phyloP scores from a whole-genome alignment of 371 early-diverging fungal species.

The Rhizopus stolonifer region DNA sequence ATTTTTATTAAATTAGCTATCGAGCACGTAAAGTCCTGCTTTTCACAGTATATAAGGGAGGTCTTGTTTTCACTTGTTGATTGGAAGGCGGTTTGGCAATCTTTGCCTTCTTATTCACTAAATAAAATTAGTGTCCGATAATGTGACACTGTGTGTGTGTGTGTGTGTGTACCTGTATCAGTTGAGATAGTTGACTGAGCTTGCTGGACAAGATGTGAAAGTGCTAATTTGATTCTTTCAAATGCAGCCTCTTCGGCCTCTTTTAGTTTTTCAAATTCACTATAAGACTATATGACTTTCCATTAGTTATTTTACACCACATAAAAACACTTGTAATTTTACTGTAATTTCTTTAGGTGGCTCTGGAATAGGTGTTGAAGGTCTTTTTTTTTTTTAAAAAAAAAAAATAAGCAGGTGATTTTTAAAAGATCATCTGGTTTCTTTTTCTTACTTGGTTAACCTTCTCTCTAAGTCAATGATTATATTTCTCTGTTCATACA shows the following conservation, averaged over 20 bases:
- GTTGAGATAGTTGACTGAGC: conserved; percentile 47
- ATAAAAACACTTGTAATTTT: conserved; percentile 34
- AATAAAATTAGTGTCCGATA: too few relatives aligned
- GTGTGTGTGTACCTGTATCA: too few relatives aligned
- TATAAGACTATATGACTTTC: neutral
- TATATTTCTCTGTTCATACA: conserved; percentile 37
- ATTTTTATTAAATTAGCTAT: too few relatives aligned
- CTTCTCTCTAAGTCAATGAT: conserved; percentile 43
- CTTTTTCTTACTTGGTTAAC: conserved; percentile 26
- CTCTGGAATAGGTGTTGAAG: conserved; percentile 36
- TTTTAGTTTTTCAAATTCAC: neutral
- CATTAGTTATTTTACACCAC: too few relatives aligned
- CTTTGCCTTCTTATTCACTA: too few relatives aligned
- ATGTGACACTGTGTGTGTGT: too few relatives aligned
- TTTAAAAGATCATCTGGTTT: too few relatives aligned
- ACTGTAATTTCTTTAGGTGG: conserved; percentile 25
- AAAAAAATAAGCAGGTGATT: too few relatives aligned
- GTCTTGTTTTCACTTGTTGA: too few relatives aligned
- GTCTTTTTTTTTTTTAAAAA: conserved; percentile 30
- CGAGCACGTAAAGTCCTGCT: too few relatives aligned
- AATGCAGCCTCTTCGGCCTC: conserved; percentile 44
- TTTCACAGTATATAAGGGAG: neutral
- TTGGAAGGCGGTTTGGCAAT: too few relatives aligned
- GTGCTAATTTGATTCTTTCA: conserved; percentile 32
- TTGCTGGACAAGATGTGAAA: conserved; percentile 37